phyloP scores from a whole-genome alignment of 345 rosid species.

The Acer campestre region DNA sequence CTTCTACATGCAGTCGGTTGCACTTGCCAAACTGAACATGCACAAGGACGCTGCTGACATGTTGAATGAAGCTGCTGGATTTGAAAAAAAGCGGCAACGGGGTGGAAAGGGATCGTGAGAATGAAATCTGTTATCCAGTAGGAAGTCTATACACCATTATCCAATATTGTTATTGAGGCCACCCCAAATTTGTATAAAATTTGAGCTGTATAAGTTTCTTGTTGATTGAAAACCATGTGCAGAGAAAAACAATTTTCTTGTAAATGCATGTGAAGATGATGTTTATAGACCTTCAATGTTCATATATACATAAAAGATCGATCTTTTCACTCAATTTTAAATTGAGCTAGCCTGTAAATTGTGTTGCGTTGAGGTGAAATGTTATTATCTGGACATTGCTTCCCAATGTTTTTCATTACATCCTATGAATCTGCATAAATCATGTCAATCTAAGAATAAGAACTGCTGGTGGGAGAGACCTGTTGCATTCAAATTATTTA shows the following conservation, averaged over 20 bases:
- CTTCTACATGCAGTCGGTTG: conserved; percentile 97
- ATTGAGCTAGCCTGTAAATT: no score
- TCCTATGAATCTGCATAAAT: no score
- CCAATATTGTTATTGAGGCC: conserved; percentile 34
- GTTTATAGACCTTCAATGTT: conserved; percentile 4
- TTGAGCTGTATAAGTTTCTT: conserved; percentile 35
- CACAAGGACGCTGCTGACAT: conserved; percentile 89
- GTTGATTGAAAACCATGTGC: conserved; percentile 13
- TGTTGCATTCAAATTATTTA: neutral
- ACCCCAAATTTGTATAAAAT: conserved; percentile 36
- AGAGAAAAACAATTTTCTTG: neutral
- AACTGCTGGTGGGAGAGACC: neutral
- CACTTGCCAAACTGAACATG: conserved; percentile 94
- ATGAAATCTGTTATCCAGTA: neutral
- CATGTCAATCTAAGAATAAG: neutral
- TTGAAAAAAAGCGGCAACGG: conserved; percentile 89
- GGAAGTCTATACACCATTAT: conserved; percentile 1
- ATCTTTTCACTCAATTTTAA: neutral
- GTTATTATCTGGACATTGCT: no score
- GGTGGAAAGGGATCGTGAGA: conserved; percentile 58
- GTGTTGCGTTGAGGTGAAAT: no score
- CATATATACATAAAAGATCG: neutral
- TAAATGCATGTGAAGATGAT: conserved; percentile 27
- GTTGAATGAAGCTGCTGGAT: conserved; percentile 86
- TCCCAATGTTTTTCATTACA: no score